Evolutionary conservation across 495 filamentous ascomycete species (phyloP), one percentile per base, ranked within the genome.

Genomic region (Chaetomium cochliodes): DNA sequence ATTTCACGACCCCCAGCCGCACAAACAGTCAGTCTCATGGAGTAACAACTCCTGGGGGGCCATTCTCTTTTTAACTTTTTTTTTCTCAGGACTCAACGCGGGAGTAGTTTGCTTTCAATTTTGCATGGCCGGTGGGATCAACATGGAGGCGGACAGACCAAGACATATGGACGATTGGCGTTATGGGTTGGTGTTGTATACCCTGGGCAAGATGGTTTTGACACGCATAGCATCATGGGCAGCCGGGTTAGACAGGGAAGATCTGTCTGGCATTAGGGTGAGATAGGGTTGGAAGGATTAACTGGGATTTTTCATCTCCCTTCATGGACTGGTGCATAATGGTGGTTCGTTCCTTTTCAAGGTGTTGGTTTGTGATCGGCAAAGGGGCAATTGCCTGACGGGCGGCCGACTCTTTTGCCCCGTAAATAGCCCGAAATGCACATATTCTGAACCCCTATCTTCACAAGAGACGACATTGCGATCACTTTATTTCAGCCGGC

Each of bases 151-250:
- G 12, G 7, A 20, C 53, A 56, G 3, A 15, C 13, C n/a, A n/a
- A 25, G 22, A 57, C n/a, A 12, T 33, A 23, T 18, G n/a, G 26
- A 30, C 25, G 1, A 30, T 30, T 53, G 26, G 25, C 28, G 30
- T 41, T 57, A 41, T 41, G 54, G 20, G 22, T 12, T 57, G 4
- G 54, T 57, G 54, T 57, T 41, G 16, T 41, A 57, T 42, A 41
- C 54, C 20, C 20, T 7, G 18, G 37, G 7, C 25, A 7, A 22
- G 3, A 16, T 7, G 46, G 20, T 13, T 52, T 26, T 52, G 49
- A 26, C 20, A 52, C 15, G 49, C 49, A 26, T 26, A 16, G 49
- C 49, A 55, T 20, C n/a, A 52, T 52, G 49, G 49, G 16, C 7
- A 26, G 49, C 11, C 12, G 49, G 49, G 49, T 52, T 25, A 15